Conservation (phyloP, 1,139 yeast genomes). For the Sugiyamaella paludigena region DNA sequence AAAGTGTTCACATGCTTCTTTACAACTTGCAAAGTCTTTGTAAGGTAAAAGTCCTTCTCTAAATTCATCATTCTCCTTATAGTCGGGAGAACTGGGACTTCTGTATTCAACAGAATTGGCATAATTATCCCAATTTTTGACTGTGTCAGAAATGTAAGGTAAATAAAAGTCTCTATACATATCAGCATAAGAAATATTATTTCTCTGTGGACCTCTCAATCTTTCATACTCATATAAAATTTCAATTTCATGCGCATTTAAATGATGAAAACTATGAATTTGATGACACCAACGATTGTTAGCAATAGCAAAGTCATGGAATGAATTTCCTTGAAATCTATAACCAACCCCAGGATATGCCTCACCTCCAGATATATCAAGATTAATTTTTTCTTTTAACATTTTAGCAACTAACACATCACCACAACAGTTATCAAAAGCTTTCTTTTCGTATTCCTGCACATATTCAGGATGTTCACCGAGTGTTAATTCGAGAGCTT, state of each 20-base stretch:
- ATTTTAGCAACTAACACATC: slow-evolving; percentile 37
- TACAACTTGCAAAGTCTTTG: slow-evolving; percentile 27
- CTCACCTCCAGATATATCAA: slow-evolving; percentile 25
- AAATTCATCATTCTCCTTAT: neutral
- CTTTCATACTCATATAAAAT: slow-evolving; percentile 39
- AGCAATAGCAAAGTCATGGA: slow-evolving; percentile 24
- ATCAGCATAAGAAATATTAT: slow-evolving; percentile 33
- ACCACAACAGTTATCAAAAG: slow-evolving; percentile 35
- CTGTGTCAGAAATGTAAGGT: slow-evolving; percentile 32
- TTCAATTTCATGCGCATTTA: slow-evolving; percentile 37
- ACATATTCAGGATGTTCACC: slow-evolving; percentile 31
- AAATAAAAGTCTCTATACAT: slow-evolving; percentile 36
- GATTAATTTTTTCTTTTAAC: slow-evolving; percentile 24
- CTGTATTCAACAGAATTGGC: slow-evolving; percentile 18
- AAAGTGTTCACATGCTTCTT: slow-evolving; percentile 26
- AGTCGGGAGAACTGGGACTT: neutral
- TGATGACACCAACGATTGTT: slow-evolving; percentile 36
- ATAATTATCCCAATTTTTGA: slow-evolving; percentile 34
- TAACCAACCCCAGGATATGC: slow-evolving; percentile 25
- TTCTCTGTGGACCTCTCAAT: slow-evolving; percentile 29
- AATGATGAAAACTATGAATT: slow-evolving; percentile 39
- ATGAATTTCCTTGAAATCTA: slow-evolving; percentile 36
- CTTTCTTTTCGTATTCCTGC: slow-evolving; percentile 28
- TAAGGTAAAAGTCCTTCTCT: slow-evolving; percentile 21
- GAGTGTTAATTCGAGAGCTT: slow-evolving; percentile 29